Conservation (phyloP, 2,329 filamentous ascomycete genomes). For the Fonsecaea erecta region DNA sequence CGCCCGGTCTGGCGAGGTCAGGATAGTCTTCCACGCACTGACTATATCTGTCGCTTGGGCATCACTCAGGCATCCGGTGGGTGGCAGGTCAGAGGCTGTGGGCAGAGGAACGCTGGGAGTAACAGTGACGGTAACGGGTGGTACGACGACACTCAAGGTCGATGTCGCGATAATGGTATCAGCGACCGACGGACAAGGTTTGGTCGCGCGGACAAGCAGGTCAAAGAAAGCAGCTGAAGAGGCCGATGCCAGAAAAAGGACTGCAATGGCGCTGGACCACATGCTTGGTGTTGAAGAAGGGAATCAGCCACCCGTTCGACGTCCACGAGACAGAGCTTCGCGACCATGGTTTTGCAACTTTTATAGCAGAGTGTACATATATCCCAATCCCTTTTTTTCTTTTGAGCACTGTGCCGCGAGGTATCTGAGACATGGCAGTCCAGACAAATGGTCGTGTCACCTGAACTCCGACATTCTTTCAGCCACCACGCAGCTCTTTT, state of each 20-base stretch:
- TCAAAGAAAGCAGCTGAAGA: constrained; percentile 11
- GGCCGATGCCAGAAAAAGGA: constrained; percentile 1
- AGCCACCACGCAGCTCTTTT: background rate
- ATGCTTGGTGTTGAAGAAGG: background rate
- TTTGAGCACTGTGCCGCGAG: background rate
- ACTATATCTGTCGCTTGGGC: constrained; percentile 21
- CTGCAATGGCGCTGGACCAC: constrained; percentile 1
- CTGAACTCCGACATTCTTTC: constrained; percentile 5
- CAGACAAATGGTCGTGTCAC: constrained; percentile 9
- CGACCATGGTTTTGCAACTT: background rate
- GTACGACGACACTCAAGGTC: background rate
- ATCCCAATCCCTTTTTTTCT: background rate
- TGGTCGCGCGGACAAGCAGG: constrained; percentile 3
- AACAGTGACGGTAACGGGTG: constrained; percentile 2
- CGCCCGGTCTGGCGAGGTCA: constrained; percentile 21
- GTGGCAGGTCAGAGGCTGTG: background rate
- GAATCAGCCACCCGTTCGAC: background rate
- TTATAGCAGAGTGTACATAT: background rate
- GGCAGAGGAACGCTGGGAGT: background rate
- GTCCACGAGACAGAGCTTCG: background rate
- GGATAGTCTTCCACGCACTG: constrained; percentile 25
- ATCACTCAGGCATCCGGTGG: constrained; percentile 18
- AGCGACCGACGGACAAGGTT: constrained; percentile 2
- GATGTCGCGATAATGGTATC: constrained; percentile 7
- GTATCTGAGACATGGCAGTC: constrained; percentile 13